phyloP scores from a whole-genome alignment of 345 rosid genomes.

The Moricandia arvensis region DNA sequence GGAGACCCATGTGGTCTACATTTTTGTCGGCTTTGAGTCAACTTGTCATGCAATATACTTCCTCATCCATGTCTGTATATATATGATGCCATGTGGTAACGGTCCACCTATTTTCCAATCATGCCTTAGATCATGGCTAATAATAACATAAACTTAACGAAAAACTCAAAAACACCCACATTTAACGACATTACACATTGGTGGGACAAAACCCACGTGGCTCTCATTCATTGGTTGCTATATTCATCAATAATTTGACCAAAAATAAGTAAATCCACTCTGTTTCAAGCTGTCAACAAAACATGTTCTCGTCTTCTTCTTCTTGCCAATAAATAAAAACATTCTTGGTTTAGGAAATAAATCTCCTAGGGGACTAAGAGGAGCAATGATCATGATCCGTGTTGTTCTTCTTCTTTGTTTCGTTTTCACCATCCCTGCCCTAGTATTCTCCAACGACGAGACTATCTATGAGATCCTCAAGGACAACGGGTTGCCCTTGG shows the following conservation, averaged over 20 bases:
- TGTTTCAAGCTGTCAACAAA: slow-evolving; percentile 68
- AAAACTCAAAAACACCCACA: neutral
- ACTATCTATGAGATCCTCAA: slow-evolving; percentile 63
- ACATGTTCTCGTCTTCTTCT: slow-evolving; percentile 24
- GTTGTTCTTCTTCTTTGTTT: slow-evolving; percentile 26
- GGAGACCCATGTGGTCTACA: neutral
- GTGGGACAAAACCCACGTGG: slow-evolving; percentile 14
- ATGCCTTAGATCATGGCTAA: neutral
- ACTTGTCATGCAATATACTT: neutral
- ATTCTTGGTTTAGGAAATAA: neutral
- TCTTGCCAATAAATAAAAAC: neutral
- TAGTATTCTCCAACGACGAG: slow-evolving; percentile 29
- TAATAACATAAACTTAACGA: neutral
- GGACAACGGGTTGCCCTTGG: slow-evolving; percentile 70
- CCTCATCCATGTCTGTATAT: neutral
- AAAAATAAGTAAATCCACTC: slow-evolving; percentile 35
- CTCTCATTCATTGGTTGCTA: neutral
- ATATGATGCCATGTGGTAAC: neutral
- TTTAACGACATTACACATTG: neutral
- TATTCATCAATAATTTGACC: slow-evolving; percentile 44
- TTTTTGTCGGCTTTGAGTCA: neutral
- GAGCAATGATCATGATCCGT: slow-evolving; percentile 24
- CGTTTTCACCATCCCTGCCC: slow-evolving; percentile 17
- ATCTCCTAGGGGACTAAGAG: slow-evolving; percentile 5
- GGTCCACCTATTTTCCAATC: neutral